Percentiles rank a stretch among this genome's conserved stretches.
Evolutionary conservation across 1,284 basidiomycete species (phyloP).

Genomic region (Puccinia novopanici): DNA sequence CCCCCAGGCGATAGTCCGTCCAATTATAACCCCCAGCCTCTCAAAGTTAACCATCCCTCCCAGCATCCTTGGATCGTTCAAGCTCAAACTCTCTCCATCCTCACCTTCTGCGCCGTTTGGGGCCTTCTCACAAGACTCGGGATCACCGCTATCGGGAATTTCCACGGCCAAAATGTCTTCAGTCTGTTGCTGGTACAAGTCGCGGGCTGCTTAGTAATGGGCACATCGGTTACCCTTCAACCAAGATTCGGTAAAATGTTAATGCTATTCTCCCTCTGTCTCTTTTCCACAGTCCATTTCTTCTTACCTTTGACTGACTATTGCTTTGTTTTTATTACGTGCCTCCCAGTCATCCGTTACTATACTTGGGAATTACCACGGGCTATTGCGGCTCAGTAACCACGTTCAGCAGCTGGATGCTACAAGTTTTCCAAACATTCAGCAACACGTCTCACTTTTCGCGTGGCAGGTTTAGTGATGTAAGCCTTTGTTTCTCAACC

Average conservation of each 20-base stretch:
- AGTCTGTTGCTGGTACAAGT: conserved; percentile 84
- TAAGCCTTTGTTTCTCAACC: conserved; percentile 61
- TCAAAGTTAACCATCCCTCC: background rate
- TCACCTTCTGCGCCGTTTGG: conserved; percentile 59
- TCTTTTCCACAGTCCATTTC: background rate
- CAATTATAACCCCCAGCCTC: background rate
- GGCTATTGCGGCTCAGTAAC: conserved; percentile 95
- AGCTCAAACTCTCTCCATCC: conserved; percentile 56
- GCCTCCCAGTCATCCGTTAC: conserved; percentile 71
- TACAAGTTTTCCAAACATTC: conserved; percentile 84
- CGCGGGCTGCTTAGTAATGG: conserved; percentile 89
- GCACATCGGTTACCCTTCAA: conserved; percentile 70
- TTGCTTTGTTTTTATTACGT: background rate
- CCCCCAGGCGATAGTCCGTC: background rate
- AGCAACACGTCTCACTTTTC: conserved; percentile 68
- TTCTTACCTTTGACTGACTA: background rate
- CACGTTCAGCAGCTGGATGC: conserved; percentile 93
- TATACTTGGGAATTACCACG: conserved; percentile 85
- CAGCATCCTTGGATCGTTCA: conserved; percentile 23
- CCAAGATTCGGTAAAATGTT: conserved; percentile 73
- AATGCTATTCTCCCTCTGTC: conserved; percentile 59
- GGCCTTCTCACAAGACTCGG: conserved; percentile 60
- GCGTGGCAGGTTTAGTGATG: conserved; percentile 75
- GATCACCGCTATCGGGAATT: conserved; percentile 63
- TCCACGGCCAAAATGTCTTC: conserved; percentile 75